A percentile compares a stretch with the other conserved stretches of the same genome.
Evolutionary conservation across 2,329 filamentous ascomycete genomes (phyloP).

Genomic region (Xylariaceae sp.): DNA sequence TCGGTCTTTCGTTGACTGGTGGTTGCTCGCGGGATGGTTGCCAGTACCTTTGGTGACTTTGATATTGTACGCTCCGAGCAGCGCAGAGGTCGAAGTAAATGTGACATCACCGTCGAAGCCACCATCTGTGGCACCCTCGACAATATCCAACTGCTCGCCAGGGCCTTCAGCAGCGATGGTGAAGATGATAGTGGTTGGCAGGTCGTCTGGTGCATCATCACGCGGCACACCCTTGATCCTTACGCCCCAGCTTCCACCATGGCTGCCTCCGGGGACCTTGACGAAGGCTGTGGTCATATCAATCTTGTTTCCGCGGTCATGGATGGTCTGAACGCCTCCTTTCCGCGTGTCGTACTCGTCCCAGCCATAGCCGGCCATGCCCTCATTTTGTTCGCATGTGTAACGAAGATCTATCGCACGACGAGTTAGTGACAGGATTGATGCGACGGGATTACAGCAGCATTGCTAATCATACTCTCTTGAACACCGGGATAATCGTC

Average conservation of each 20-base stretch:
- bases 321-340: constrained; percentile 85
- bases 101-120: constrained; percentile 62
- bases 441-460: not conserved
- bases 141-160: constrained; percentile 60
- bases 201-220: constrained; percentile 61
- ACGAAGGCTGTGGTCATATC: constrained; percentile 93
- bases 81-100: constrained; percentile 66
- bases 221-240: constrained; percentile 79
- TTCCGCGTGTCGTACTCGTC: constrained; percentile 90
- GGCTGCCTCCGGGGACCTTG: constrained; percentile 79
- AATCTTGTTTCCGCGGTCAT: constrained; percentile 82
- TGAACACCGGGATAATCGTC: constrained; percentile 76
- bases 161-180: constrained; percentile 78
- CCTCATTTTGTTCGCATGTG: constrained; percentile 93
- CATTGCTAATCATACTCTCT: constrained; percentile 55
- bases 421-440: not conserved
- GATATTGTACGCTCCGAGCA: constrained; percentile 77
- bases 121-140: constrained; percentile 44
- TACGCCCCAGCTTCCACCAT: constrained; percentile 90
- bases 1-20: constrained; percentile 65
- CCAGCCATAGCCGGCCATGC: constrained; percentile 96
- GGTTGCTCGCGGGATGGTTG: constrained; percentile 60
- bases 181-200: constrained; percentile 78
- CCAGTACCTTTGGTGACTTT: constrained; percentile 69
- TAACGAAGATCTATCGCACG: constrained; percentile 70